Conservation (phyloP, 2,329 filamentous ascomycete genomes). For the Tolypocladium ophioglossoides region DNA sequence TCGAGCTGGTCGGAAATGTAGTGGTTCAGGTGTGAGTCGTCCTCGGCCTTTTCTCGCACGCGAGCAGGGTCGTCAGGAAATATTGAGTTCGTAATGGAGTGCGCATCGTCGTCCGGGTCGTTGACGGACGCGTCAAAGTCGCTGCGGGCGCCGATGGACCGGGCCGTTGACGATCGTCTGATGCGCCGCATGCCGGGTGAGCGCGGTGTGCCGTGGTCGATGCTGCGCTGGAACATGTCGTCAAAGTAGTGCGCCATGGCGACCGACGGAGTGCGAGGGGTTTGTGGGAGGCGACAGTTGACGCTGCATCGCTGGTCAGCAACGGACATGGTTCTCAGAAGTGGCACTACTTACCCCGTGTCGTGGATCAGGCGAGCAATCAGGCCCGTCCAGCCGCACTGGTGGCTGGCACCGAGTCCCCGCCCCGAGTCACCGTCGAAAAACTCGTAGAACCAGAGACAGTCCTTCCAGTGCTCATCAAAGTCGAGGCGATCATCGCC, state of each 20-base stretch:
- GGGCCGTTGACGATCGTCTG: conserved; percentile 68
- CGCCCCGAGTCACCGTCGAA: conserved; percentile 89
- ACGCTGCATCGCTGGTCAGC: conserved; percentile 39
- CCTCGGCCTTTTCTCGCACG: conserved; percentile 37
- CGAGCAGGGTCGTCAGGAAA: conserved; percentile 30
- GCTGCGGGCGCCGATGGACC: conserved; percentile 75
- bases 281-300: conserved; percentile 85
- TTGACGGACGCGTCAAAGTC: conserved; percentile 54
- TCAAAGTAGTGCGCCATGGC: conserved; percentile 94
- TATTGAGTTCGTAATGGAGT: conserved; percentile 20
- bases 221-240: conserved; percentile 57
- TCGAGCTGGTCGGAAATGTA: conserved; percentile 77
- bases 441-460: conserved; percentile 92
- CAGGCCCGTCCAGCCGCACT: conserved; percentile 92
- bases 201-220: conserved; percentile 24
- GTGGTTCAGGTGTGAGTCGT: conserved; percentile 62
- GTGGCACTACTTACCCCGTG: conserved; percentile 61
- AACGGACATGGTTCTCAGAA: background rate
- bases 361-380: conserved; percentile 97
- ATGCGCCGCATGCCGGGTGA: conserved; percentile 39
- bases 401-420: conserved; percentile 83
- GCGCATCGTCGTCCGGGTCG: conserved; percentile 30
- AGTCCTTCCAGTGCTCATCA: conserved; percentile 78
- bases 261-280: conserved; percentile 73
- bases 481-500: conserved; percentile 81